phyloP scores from a whole-genome alignment of 2,329 filamentous ascomycete species.

The Penicillium sp. region DNA sequence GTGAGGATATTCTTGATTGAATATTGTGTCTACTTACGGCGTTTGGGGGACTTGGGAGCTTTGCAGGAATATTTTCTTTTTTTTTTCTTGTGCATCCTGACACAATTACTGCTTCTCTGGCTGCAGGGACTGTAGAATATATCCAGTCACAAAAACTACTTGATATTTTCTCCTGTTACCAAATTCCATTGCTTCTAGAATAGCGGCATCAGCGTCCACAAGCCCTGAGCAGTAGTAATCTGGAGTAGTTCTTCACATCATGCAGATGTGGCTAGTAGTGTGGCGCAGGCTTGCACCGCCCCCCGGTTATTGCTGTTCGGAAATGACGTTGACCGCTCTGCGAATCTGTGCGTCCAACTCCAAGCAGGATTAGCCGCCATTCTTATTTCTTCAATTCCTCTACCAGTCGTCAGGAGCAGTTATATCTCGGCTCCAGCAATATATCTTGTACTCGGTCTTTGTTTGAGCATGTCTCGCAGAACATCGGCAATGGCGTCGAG shows the following conservation, averaged over 20 bases:
- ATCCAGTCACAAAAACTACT: slow-evolving; percentile 29
- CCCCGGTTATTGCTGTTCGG: slow-evolving; percentile 17
- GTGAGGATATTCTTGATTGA: slow-evolving; percentile 21
- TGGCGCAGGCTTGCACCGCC: slow-evolving; percentile 29
- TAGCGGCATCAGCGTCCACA: too few relatives aligned
- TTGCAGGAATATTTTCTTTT: slow-evolving; percentile 39
- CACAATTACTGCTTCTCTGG: slow-evolving; percentile 32
- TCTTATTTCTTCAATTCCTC: slow-evolving; percentile 14
- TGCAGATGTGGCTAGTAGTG: slow-evolving; percentile 25
- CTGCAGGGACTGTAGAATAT: slow-evolving; percentile 32
- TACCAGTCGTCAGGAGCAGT: slow-evolving; percentile 7
- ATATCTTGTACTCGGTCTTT: slow-evolving; percentile 1
- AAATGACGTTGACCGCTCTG: slow-evolving; percentile 39
- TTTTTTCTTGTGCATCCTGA: slow-evolving; percentile 39
- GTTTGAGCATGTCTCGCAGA: slow-evolving; percentile 41
- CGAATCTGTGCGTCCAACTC: slow-evolving; percentile 36
- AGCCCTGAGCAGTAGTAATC: too few relatives aligned
- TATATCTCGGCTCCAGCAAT: not conserved
- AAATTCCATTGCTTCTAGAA: not conserved
- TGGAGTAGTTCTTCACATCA: too few relatives aligned
- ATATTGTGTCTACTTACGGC: slow-evolving; percentile 43
- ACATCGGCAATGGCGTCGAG: slow-evolving; percentile 36
- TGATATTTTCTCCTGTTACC: not conserved
- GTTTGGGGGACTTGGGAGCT: slow-evolving; percentile 45
- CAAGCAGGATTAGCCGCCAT: slow-evolving; percentile 29